phyloP scores from a whole-genome alignment of 495 filamentous ascomycete genomes.

The Xylona heveae region DNA sequence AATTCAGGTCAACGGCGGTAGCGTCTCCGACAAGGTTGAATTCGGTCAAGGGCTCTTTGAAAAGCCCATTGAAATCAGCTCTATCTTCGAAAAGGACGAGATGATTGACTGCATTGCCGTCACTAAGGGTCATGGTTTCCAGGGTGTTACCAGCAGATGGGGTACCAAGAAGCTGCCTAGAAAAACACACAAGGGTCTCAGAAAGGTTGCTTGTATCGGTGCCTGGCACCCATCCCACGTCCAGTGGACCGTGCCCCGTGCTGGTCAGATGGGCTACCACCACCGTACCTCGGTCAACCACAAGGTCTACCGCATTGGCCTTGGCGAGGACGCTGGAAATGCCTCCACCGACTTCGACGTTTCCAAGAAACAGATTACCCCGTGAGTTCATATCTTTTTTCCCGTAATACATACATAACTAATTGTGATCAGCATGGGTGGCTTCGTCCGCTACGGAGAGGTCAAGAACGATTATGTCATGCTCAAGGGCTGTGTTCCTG shows the following conservation, averaged over 20 bases:
- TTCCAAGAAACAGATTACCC: constrained; percentile 98
- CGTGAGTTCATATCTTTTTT: constrained; percentile 48
- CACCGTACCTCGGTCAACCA: constrained; percentile 99
- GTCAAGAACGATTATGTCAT: constrained; percentile 99
- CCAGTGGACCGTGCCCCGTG: constrained; percentile 99
- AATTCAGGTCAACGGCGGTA: constrained; percentile 98
- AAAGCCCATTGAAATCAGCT: constrained; percentile 82
- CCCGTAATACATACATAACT: background rate
- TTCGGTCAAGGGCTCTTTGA: constrained; percentile 91
- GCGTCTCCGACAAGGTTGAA: constrained; percentile 84
- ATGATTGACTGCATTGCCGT: constrained; percentile 99
- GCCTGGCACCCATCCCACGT: constrained; percentile 99
- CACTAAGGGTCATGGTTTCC: constrained; percentile 98
- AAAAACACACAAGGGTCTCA: constrained; percentile 99
- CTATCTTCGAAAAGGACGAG: constrained; percentile 99
- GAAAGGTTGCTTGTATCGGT: constrained; percentile 99
- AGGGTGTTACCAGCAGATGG: constrained; percentile 94
- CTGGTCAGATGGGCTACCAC: constrained; percentile 99
- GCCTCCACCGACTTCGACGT: constrained; percentile 90
- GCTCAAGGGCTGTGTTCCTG: constrained; percentile 91
- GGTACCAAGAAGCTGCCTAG: constrained; percentile 99
- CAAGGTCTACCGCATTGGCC: constrained; percentile 98
- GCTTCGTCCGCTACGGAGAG: constrained; percentile 97
- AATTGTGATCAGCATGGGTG: constrained; percentile 51
- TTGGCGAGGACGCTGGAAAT: constrained; percentile 68